Evolutionary conservation across 176 grass and related monocot genomes (phyloP), one percentile per base, ranked within the genome.

Genomic region (Puya raimondii): DNA sequence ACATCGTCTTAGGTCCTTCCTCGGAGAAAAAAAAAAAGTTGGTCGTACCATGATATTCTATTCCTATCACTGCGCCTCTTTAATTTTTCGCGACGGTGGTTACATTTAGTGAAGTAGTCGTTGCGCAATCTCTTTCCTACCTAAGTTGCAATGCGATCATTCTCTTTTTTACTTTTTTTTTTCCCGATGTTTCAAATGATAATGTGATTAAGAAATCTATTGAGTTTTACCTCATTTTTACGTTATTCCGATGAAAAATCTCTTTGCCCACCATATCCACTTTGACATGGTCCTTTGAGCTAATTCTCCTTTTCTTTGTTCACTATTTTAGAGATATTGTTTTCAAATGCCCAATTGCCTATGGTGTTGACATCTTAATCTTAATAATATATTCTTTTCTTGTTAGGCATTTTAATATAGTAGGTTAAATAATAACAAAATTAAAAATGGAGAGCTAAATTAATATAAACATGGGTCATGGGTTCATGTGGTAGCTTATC

Each of bases 261-360:
- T 22, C 56, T 61, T 42, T 10, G 56, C 16, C 15, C 56, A 61
- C 56, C 56, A 61, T 18, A 61, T 18, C 21, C 56, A 16, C 12
- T 9, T 61, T 61, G 56, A 61, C 17, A 61, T 18, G 22, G 56
- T 61, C 56, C 56, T 61, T 61, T 61, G n/a, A 61, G 56, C 56
- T 61, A 22, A 61, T 22, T n/a, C n/a, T 22, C 56, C 14, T 21
- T 61, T 61, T 61, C 21, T 21, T 7, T 61, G 56, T 10, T 0
- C 56, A n/a, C 6, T 20, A 20, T 18, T 61, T 61, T 2, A 9
- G 56, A 2, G 17, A 61, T 61, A 2, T 18, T 9, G 13, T 61
- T 57, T 61, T 22, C 9, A 61, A 61, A 9, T 22, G 17, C 10
- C 17, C 15, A 61, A 61, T 61, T 61, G 56, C 21, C 56, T 59